phyloP scores from a whole-genome alignment of 306 rosid genomes.

The Gynostemma pentaphyllum region DNA sequence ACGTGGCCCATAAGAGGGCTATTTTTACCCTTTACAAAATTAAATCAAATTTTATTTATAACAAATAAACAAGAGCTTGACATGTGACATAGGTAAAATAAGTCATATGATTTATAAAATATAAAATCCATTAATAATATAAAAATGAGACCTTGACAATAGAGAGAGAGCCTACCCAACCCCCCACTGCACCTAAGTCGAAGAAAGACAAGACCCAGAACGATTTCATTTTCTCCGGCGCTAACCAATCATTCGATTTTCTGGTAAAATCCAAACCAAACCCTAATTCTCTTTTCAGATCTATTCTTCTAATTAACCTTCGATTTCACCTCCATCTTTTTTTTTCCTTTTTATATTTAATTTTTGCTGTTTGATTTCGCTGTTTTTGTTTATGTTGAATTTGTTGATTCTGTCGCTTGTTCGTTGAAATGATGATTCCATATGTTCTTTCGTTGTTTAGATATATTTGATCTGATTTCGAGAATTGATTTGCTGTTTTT shows the following conservation, averaged over 20 bases:
- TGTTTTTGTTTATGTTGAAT: background rate
- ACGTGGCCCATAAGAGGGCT: too few relatives aligned
- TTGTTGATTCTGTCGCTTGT: background rate
- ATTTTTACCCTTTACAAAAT: too few relatives aligned
- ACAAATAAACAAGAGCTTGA: too few relatives aligned
- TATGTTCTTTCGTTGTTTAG: background rate
- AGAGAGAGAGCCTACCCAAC: too few relatives aligned
- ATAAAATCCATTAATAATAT: too few relatives aligned
- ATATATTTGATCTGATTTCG: background rate
- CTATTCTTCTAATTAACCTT: background rate
- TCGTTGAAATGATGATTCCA: background rate
- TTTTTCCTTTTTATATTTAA: background rate
- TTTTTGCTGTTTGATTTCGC: too few relatives aligned
- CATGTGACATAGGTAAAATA: too few relatives aligned
- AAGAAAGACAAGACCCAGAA: background rate
- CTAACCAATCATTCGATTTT: background rate
- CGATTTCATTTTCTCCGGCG: background rate
- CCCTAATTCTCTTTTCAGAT: background rate
- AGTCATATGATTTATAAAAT: too few relatives aligned
- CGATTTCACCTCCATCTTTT: background rate
- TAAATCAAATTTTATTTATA: too few relatives aligned
- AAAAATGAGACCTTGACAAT: too few relatives aligned
- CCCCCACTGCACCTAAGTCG: background rate
- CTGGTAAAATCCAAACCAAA: background rate
- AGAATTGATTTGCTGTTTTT: background rate